Evolutionary conservation across 2,329 filamentous ascomycete species (phyloP).

Genomic region (Colletotrichum salicis): DNA sequence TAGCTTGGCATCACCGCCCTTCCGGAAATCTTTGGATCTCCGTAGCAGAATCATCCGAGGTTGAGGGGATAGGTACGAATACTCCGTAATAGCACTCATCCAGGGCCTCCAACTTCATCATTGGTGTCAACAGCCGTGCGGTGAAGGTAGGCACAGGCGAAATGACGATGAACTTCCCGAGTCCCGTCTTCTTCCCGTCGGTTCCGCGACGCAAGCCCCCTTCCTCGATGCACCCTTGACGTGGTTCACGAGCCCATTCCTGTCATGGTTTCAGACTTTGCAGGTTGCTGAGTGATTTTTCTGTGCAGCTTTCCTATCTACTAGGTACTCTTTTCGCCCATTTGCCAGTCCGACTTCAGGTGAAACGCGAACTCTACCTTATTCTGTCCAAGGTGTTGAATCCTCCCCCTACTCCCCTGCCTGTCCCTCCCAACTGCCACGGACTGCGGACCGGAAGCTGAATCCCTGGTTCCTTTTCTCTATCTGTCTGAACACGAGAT

Average conservation of each 20-base stretch:
- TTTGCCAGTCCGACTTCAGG: not conserved
- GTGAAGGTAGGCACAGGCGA: not conserved
- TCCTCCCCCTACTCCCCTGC: not conserved
- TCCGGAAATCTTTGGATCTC: not conserved
- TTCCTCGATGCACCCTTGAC: not conserved
- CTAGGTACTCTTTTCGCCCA: too few relatives aligned
- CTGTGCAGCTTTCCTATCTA: not conserved
- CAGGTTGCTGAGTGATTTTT: not conserved
- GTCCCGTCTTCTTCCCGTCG: not conserved
- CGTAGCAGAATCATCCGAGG: not conserved
- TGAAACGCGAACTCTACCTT: slow-evolving; percentile 21
- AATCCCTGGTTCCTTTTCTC: slow-evolving; percentile 2
- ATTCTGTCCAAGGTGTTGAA: not conserved
- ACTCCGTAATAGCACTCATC: not conserved
- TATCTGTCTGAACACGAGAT: not conserved
- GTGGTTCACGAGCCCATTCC: not conserved
- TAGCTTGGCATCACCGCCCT: not conserved
- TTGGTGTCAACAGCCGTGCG: not conserved
- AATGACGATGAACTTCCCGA: not conserved
- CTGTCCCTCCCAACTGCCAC: not conserved
- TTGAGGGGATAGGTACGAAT: too few relatives aligned
- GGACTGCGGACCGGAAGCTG: slow-evolving; percentile 11
- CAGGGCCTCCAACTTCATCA: not conserved
- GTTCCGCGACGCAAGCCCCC: not conserved
- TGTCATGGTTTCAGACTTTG: not conserved